phyloP scores from a whole-genome alignment of 306 rosid species.

The Senna tora region DNA sequence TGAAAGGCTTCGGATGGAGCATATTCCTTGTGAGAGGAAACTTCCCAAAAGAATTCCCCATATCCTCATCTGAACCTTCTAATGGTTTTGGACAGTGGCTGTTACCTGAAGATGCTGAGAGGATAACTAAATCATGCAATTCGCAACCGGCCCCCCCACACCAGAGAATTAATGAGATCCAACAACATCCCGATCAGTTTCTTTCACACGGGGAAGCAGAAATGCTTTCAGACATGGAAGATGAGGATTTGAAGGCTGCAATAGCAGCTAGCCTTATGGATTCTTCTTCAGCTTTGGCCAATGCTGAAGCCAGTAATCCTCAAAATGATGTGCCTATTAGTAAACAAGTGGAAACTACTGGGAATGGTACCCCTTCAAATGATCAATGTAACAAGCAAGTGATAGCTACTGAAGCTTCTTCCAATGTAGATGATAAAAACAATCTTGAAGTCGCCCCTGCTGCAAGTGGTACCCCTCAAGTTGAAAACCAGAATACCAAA shows the following conservation, averaged over 20 bases:
- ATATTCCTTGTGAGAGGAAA: conserved; percentile 94
- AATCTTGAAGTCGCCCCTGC: conserved; percentile 30
- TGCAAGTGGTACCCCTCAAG: conserved; percentile 37
- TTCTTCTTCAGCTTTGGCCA: conserved; percentile 45
- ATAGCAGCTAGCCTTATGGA: conserved; percentile 89
- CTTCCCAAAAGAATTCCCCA: conserved; percentile 90
- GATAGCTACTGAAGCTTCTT: conserved; percentile 34
- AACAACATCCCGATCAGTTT: conserved; percentile 43
- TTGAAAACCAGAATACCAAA: conserved; percentile 45
- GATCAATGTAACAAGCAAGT: conserved; percentile 35
- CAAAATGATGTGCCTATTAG: conserved; percentile 41
- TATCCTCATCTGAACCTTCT: conserved; percentile 81
- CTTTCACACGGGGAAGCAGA: conserved; percentile 60
- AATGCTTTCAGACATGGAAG: conserved; percentile 71
- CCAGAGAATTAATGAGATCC: conserved; percentile 44
- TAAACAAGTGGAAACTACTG: conserved; percentile 35
- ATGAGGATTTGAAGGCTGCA: conserved; percentile 89
- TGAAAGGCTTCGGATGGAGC: conserved; percentile 98
- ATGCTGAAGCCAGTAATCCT: conserved; percentile 42
- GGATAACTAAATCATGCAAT: conserved; percentile 89
- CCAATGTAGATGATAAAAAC: conserved; percentile 40
- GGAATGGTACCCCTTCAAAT: conserved; percentile 17
- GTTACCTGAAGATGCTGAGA: conserved; percentile 93
- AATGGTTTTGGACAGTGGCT: conserved; percentile 98
- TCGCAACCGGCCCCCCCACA: conserved; percentile 64